Evolutionary conservation across 352 stramenopile genomes (phyloP), one percentile per base, ranked within the genome.

Genomic region (Phytophthora hibernalis): DNA sequence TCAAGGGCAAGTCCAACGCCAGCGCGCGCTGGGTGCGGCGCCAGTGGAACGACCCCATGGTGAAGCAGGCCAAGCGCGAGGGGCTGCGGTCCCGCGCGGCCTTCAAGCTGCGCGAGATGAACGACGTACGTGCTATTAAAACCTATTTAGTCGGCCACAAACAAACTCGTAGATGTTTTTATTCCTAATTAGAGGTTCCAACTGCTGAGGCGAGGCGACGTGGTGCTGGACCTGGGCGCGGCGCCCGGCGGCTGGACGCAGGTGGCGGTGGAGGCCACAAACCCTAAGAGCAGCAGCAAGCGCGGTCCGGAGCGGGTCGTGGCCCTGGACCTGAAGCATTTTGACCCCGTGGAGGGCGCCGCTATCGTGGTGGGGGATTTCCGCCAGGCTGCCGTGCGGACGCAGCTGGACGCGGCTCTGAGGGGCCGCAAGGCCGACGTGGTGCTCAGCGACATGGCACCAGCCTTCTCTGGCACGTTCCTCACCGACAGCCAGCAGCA

Each of bases 371-470:
- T 94, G n/a, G 89, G 89, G 35, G 89, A 97, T 65, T 97, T 97
- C 56, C 85, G 87, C 0, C 79, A 93, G 15, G 61, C 67, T 0
- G 63, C 54, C 1, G 76, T 95, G 45, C 77, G 84, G 45, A 61
- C 61, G 16, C 60, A 93, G 65, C 83, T 97, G 51, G 74, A 75
- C 37, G 62, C 70, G 21, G 68, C 81, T 13, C 65, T 96, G 21
- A 59, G 43, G 22, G 72, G 72, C 3, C 77, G 81, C 35, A 68
- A 80, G 26, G 89, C 64, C 9, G 83, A 93, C 66, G 87, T 95
- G 21, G 84, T 97, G 51, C 78, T 97, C 22, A 96, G 89, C 60
- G 89, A 97, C 77, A 97, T 97, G 89, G 89, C 89, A 45, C 87
- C 89, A 40, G 85, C 83, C 38, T 95, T 96, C 72, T 87, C 83